These are phyloP conservation scores for Fusarium euwallaceae DNA, from an alignment of 2,329 filamentous ascomycete species.

Conservation along the genomic window DNA sequence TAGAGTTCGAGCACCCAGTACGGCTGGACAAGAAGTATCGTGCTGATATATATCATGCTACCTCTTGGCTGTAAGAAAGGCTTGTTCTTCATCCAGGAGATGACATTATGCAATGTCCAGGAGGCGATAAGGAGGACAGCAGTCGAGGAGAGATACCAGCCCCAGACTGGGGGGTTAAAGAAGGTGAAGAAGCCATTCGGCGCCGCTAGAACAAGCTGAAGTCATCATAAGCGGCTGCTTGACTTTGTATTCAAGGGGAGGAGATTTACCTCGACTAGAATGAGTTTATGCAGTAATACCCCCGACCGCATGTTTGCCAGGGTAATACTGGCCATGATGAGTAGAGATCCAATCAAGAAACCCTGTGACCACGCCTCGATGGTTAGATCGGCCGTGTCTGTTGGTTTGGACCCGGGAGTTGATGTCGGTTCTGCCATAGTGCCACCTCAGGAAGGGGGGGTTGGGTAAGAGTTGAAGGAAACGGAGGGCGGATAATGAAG, in stretches of 20 bases:
- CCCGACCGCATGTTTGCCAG: constrained; percentile 62
- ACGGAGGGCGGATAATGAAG: not conserved
- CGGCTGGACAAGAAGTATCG: constrained; percentile 69
- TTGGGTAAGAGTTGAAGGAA: not conserved
- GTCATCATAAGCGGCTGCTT: not conserved
- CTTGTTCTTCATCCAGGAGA: constrained; percentile 76
- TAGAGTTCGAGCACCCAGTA: constrained; percentile 76
- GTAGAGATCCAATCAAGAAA: constrained; percentile 61
- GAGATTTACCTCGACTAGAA: constrained; percentile 59
- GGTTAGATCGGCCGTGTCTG: constrained; percentile 37
- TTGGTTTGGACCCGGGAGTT: constrained; percentile 22
- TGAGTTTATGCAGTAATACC: constrained; percentile 63
- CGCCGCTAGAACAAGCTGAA: constrained; percentile 67
- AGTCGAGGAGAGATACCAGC: constrained; percentile 73
- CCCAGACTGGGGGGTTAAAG: constrained; percentile 63
- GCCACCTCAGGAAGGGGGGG: not conserved
- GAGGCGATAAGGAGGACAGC: constrained; percentile 73
- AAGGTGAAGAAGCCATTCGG: constrained; percentile 72
- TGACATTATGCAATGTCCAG: constrained; percentile 74
- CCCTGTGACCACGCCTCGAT: constrained; percentile 63
- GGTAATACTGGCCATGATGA: constrained; percentile 63
- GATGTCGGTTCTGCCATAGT: constrained; percentile 3
- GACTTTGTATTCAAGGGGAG: not conserved
- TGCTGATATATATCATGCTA: constrained; percentile 69
- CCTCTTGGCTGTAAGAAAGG: constrained; percentile 67